Base-by-base conservation (phyloP, 2,329 filamentous ascomycete species). In the Periglandula ipomoeae region DNA sequence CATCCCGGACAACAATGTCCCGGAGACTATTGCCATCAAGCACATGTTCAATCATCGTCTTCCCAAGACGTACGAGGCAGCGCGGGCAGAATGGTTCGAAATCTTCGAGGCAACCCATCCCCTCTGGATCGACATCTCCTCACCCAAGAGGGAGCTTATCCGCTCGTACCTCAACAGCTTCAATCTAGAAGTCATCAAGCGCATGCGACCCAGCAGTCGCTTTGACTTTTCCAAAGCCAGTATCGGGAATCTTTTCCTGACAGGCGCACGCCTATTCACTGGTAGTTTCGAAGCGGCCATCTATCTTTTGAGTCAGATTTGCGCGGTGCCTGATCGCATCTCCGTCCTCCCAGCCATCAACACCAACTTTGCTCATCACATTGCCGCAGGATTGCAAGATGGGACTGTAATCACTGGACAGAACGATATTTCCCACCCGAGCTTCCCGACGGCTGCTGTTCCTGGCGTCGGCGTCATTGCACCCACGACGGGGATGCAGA, bases 311-410 rank as follows among this genome's bases (percentile, higher is more conserved):
- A 86, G 85, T 45, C 86, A 84, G 57, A 87, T 96, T 54, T 95
- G 90, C 60, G 81, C 81, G n/a, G 85, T 97, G 1, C 85, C 89
- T 0, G 76, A 80, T 10, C 75, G 82, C 46, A 81, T 93, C 5
- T 77, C 82, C 0, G 89, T 96, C 0, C 80, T 97, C 15, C 93
- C 91, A 0, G 89, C 87, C 4, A 87, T 97, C 57, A 95, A 95
- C 71, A 89, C 86, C 53, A 97, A 95, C 65, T 96, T 96, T 70
- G 88, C 88, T 0, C 87, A 95, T 59, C 91, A 97, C 66, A 97
- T 97, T 56, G 89, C 86, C 5, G 91, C 89, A 2, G 85, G 86
- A 0, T 74, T 97, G 0, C 71, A 73, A 17, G 80, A 95, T 62
- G 89, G 87, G 7, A 81, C 79, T 0, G 71, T 85, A 23, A 94